Evolutionary conservation across 352 stramenopile genomes (phyloP).

Genomic region (Poterioochromonas sp.): DNA sequence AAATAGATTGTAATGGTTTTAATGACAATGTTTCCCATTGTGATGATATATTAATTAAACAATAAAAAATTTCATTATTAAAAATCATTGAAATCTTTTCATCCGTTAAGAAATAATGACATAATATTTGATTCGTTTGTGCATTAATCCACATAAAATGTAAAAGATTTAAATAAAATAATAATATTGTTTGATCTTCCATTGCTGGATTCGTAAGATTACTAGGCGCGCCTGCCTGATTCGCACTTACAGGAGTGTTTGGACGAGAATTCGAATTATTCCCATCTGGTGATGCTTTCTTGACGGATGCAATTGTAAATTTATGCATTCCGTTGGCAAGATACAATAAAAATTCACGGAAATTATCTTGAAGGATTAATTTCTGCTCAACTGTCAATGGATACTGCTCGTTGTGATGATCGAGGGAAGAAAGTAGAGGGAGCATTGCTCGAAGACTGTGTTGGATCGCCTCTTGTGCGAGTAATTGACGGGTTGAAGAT

Average conservation of each 20-base stretch:
- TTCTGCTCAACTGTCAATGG: too few relatives aligned
- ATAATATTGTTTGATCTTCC: background rate
- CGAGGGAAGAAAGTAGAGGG: too few relatives aligned
- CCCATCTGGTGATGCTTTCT: too few relatives aligned
- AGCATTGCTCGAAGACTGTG: background rate
- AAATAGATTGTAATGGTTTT: background rate
- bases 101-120: constrained; percentile 9
- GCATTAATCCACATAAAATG: background rate
- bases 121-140: background rate
- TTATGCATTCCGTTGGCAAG: too few relatives aligned
- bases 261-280: too few relatives aligned
- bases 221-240: too few relatives aligned
- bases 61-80: background rate
- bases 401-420: too few relatives aligned
- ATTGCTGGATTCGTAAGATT: too few relatives aligned
- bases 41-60: background rate
- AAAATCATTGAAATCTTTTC: background rate
- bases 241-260: too few relatives aligned
- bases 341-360: too few relatives aligned
- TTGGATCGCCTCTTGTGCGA: background rate
- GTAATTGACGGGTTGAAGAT: background rate
- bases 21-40: background rate
- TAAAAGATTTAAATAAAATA: background rate
- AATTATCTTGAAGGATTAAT: too few relatives aligned
- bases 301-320: too few relatives aligned